These are phyloP conservation scores for Penicillium paxilli DNA, from an alignment of 495 filamentous ascomycete genomes.

Conservation along the genomic window DNA sequence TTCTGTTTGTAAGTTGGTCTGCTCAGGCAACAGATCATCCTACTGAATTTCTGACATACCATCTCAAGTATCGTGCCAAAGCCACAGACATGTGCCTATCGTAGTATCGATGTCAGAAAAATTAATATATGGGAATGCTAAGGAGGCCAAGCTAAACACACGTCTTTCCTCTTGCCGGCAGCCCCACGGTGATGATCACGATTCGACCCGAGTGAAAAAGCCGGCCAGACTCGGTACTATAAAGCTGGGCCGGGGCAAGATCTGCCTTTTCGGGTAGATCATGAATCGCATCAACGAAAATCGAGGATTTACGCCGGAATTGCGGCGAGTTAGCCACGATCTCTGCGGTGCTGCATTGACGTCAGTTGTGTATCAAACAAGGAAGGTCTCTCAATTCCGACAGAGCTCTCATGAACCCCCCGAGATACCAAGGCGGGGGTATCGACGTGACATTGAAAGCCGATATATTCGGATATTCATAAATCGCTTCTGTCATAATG, in stretches of 20 bases:
- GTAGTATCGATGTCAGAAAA: background rate
- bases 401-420: no score
- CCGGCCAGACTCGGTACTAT: constrained; percentile 94
- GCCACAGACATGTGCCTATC: constrained; percentile 90
- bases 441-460: background rate
- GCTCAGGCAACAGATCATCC: no score
- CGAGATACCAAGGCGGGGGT: background rate
- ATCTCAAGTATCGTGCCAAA: constrained; percentile 89
- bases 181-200: constrained; percentile 93
- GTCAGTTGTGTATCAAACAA: constrained; percentile 18
- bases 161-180: constrained; percentile 97
- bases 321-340: constrained; percentile 83
- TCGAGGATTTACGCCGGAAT: constrained; percentile 84
- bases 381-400: background rate
- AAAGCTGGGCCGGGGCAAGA: constrained; percentile 93
- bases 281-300: constrained; percentile 96
- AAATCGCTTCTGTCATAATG: no score
- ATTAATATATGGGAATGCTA: constrained; percentile 5
- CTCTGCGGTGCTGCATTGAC: constrained; percentile 64
- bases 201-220: constrained; percentile 97
- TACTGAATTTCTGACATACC: constrained; percentile 51
- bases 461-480: no score
- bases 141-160: constrained; percentile 42
- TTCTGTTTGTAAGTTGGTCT: constrained; percentile 6
- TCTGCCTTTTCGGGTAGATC: constrained; percentile 82